Evolutionary conservation across 495 filamentous ascomycete genomes (phyloP), one percentile per base, ranked within the genome.

Genomic region (Aspergillus homomorphus): DNA sequence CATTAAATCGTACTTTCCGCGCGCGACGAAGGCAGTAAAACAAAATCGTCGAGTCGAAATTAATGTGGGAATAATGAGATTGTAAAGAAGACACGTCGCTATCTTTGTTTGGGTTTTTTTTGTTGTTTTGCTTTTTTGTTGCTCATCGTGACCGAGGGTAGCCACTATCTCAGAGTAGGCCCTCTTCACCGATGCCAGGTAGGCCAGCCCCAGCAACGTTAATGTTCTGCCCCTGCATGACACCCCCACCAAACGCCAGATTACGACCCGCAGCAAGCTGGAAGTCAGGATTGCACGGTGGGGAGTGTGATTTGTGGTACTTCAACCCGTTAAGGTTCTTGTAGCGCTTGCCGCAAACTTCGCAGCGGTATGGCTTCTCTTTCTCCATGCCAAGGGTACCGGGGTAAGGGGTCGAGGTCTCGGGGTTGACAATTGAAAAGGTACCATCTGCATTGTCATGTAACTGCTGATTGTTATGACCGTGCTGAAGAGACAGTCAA

Each of bases 341-440:
- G 78, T 99, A 99, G 22, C 94, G 87, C 77, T 99, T 99, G 62
- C 94, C 92, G 67, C 94, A 99, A 16, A 90, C 84, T 51, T 97
- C 91, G 73, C 94, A 99, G 67, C 90, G 89, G 74, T 98, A 97
- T 6, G 94, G 94, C 73, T 99, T 99, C 76, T 97, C 92, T 71
- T 98, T 99, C 75, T 99, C 94, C 95, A 99, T 99, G 9, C 95
- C 95, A 12, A 95, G 78, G 9, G 96, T 97, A 53, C 95, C 95
- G 0, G 94, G 93, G 60, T 97, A 98, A 0, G 94, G 94, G 0
- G 89, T 80, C 21, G 90, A 92, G 5, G 95, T 98, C 62, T 96
- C 90, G 0, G 94, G 95, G 66, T 99, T 96, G 51, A 99, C 93
- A 49, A 98, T 99, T 8, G 93, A 97, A 73, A 94, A 96, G 3